Conservation (phyloP, 2,329 filamentous ascomycete species). For the Aureobasidium namibiae region DNA sequence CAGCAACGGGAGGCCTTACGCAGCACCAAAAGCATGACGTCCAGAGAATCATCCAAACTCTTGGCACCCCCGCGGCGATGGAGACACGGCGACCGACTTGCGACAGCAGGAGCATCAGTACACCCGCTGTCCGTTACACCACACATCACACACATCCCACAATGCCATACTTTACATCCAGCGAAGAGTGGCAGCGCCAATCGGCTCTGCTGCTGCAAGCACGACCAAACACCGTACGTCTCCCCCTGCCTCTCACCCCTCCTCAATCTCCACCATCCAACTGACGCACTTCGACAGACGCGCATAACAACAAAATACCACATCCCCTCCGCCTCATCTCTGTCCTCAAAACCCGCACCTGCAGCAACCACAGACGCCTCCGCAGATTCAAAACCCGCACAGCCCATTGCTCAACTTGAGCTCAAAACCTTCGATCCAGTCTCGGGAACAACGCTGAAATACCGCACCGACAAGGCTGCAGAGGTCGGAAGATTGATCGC, state of each 20-base stretch:
- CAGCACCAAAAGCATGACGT: too few species aligned
- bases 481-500: constrained; percentile 79
- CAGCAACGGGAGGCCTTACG: too few species aligned
- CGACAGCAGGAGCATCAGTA: too few species aligned
- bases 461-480: constrained; percentile 80
- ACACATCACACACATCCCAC: not conserved
- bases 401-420: constrained; percentile 61
- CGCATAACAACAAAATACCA: constrained; percentile 89
- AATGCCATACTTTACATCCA: constrained; percentile 76
- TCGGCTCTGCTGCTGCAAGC: constrained; percentile 80
- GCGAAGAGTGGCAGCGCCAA: constrained; percentile 86
- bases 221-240: constrained; percentile 68
- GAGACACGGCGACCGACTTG: not conserved
- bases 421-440: constrained; percentile 85
- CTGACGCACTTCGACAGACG: constrained; percentile 48
- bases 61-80: not conserved
- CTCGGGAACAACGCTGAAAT: constrained; percentile 78
- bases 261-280: not conserved
- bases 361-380: not conserved
- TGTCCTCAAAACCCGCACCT: constrained; percentile 18
- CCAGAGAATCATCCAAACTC: not conserved
- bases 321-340: constrained; percentile 38
- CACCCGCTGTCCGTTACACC: not conserved
- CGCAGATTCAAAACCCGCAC: constrained; percentile 26
- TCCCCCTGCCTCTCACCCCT: not conserved